Evolutionary conservation across 2,329 filamentous ascomycete species (phyloP), one percentile per base, ranked within the genome.

Genomic region (Exserohilum turcica): DNA sequence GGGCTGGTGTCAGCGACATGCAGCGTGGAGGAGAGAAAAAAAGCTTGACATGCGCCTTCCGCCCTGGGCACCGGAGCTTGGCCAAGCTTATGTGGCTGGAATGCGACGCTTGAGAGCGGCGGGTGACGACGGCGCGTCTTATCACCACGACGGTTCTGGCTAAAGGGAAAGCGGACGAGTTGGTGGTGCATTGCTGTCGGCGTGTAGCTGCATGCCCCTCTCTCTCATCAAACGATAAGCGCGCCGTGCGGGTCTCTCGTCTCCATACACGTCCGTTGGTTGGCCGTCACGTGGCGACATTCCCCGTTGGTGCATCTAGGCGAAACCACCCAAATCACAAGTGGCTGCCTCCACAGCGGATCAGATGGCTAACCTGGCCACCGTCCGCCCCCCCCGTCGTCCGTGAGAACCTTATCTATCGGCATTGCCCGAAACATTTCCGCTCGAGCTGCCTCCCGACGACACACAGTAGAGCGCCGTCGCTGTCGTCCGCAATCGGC

Each of bases 311-410:
- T 52, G 47, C 38, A 40, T 48, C 29, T 45, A 54, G 54, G 47
- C 56, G 52, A 54, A 9, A 28, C 50, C 42, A 28, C 29, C 43
- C 21, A 43, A 39, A 40, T 29, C 44, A 54, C 38, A 45, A 32
- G 21, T 27, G 35, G 36, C 46, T n/a, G n/a, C 43, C 39, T 54
- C 57, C 52, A 60, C 55, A 53, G 33, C 54, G 46, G 56, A 47
- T 43, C 32, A 54, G 36, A 45, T 31, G n/a, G 21, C 33, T 46
- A 36, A 35, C 28, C 46, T 18, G 18, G 33, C 10, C 28, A 35
- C 19, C 36, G 52, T 44, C 29, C 16, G 35, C 32, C 27, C 21
- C 27, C 21, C 21, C 44, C 49, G 54, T 47, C 37, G 49, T 15
- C 15, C 15, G 13, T 32, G 21, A 52, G 50, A 51, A 52, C 45